Base-by-base conservation (phyloP, 495 filamentous ascomycete species). In the Talaromyces stipitatus region DNA sequence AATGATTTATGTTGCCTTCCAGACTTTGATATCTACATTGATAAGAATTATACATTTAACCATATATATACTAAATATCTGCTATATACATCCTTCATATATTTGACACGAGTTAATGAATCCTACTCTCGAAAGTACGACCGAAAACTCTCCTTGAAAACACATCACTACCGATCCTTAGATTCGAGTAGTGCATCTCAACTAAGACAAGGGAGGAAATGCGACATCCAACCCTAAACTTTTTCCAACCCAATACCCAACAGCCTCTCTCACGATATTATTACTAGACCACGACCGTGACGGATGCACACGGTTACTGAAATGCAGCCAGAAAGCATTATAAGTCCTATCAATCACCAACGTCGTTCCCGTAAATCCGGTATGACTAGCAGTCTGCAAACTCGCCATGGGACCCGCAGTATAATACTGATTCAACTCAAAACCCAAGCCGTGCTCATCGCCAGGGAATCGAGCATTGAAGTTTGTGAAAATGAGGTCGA, bases 381-480 rank as follows among this genome's bases (percentile, higher is more conserved):
- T 66, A 46, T 66, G 66, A 8, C 66, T 61, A 3, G 60, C 64
- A 32, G 62, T 51, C 28, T 60, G 36, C 53, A 64, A 33, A 52
- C 62, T 66, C 10, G 61, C 54, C 62, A 68, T 68, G 5, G 64
- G 62, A 16, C 61, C 63, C 0, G 65, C 62, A 27, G 62, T 66
- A 33, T 66, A 67, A 24, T 54, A 59, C 50, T 66, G 65, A 33
- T 67, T 56, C n/a, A 67, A 57, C 58, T 67, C 65, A 47, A 67
- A 64, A 3, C 63, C 65, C 24, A 67, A 24, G 18, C 63, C 62
- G 50, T 66, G 65, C 22, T 22, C 63, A 58, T 61, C 29, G 5
- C 63, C 63, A 28, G 61, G 61, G 32, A 66, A 67, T 2, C 54
- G 54, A 3, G 50, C 60, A 36, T 66, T 65, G 55, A 68, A 68